Conservation (phyloP, 352 stramenopile species). For the Pythium folliculosum region DNA sequence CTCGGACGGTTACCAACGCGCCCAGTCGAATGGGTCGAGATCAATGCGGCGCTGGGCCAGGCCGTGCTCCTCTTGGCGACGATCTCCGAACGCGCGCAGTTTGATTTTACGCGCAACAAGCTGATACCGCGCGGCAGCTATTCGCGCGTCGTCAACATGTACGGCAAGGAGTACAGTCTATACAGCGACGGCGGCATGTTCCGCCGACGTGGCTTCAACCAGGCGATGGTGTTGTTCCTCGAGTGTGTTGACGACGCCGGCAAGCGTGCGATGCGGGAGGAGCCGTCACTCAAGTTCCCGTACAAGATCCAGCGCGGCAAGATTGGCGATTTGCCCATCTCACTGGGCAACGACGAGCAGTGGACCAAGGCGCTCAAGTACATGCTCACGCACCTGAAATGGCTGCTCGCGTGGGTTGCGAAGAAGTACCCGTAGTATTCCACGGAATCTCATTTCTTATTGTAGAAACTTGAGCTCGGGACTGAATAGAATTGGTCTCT, state of each 20-base stretch:
- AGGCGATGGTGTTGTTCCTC: conserved; percentile 89
- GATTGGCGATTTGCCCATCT: conserved; percentile 89
- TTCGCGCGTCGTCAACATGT: conserved; percentile 84
- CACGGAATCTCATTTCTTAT: conserved; percentile 4
- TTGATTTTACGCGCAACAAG: conserved; percentile 83
- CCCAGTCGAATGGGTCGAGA: conserved; percentile 89
- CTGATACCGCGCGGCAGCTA: conserved; percentile 84
- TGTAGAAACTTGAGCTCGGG: not conserved
- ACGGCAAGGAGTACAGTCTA: conserved; percentile 82
- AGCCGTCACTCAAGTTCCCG: conserved; percentile 88
- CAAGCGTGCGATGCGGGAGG: conserved; percentile 84
- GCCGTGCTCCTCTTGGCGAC: conserved; percentile 82
- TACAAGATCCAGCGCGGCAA: conserved; percentile 91
- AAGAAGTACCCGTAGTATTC: conserved; percentile 67
- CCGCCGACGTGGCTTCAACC: conserved; percentile 88
- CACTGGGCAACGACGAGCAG: conserved; percentile 86
- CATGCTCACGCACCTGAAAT: conserved; percentile 86
- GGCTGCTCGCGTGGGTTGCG: conserved; percentile 91
- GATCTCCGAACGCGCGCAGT: conserved; percentile 78
- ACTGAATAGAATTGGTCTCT: no score
- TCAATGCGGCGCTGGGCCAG: conserved; percentile 88
- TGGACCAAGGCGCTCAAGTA: conserved; percentile 91
- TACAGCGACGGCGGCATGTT: conserved; percentile 88
- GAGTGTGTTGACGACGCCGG: conserved; percentile 88
- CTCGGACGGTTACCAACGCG: conserved; percentile 80